These are phyloP conservation scores for Fusarium longipes DNA, from an alignment of 2,329 filamentous ascomycete species.

Conservation along the genomic window DNA sequence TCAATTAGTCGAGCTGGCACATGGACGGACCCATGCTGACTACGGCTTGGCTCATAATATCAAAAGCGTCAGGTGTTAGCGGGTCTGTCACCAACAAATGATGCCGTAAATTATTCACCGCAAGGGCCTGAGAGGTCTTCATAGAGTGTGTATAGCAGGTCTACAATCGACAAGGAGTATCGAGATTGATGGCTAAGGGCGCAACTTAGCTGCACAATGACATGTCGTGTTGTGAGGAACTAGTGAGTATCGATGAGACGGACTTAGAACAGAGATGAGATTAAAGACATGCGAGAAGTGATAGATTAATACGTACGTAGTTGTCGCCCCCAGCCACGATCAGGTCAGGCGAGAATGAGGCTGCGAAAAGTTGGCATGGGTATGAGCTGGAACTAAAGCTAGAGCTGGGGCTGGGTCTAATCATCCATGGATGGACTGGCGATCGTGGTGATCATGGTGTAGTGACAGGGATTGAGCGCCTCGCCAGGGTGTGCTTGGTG, in stretches of 20 bases:
- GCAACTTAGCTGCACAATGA: not conserved
- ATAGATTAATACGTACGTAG: not conserved
- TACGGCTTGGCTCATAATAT: not conserved
- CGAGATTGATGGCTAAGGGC: not conserved
- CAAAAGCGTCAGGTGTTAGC: not conserved
- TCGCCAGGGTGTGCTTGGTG: constrained; percentile 6
- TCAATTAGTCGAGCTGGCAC: not conserved
- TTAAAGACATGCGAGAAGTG: not conserved
- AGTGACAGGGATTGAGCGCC: constrained; percentile 15
- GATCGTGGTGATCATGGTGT: constrained; percentile 17
- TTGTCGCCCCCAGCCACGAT: not conserved
- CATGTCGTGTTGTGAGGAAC: not conserved
- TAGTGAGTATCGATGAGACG: not conserved
- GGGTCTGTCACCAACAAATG: not conserved
- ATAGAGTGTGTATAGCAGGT: not conserved
- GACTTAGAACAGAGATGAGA: not conserved
- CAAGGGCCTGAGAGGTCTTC: not conserved
- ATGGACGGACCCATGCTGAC: constrained; percentile 9
- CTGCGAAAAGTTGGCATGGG: constrained; percentile 12
- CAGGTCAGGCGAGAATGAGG: constrained; percentile 13
- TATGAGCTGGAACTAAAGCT: constrained; percentile 1
- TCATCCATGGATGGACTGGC: constrained; percentile 5
- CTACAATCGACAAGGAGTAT: not conserved
- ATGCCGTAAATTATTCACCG: not conserved
- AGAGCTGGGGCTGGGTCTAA: not conserved